phyloP scores from a whole-genome alignment of 257 asterid genomes.

The Solanum appendiculatum region DNA sequence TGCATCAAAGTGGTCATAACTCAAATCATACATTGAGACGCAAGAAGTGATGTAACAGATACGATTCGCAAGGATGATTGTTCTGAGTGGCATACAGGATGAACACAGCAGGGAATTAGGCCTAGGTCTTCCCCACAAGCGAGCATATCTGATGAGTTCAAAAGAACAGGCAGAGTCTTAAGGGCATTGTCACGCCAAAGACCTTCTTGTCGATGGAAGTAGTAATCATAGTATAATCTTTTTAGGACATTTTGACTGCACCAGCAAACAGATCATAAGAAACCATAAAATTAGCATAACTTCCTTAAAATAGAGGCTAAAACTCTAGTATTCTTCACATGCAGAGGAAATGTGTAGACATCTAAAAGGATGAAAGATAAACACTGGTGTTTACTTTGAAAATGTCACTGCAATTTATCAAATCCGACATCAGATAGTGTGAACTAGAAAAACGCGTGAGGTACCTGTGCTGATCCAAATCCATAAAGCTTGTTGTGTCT shows the following conservation, averaged over 20 bases:
- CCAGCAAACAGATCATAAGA: background rate
- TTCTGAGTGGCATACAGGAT: constrained; percentile 52
- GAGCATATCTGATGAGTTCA: constrained; percentile 96
- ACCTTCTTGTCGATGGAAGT: constrained; percentile 86
- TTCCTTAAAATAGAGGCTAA: background rate
- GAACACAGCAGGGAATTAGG: constrained; percentile 86
- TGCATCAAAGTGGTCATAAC: constrained; percentile 22
- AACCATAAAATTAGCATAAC: background rate
- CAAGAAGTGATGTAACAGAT: background rate
- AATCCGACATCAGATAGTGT: background rate
- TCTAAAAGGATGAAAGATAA: background rate
- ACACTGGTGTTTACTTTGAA: background rate
- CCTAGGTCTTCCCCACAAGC: constrained; percentile 99
- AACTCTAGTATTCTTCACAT: background rate
- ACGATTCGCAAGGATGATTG: background rate
- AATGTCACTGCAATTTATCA: background rate
- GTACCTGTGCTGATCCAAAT: constrained; percentile 72
- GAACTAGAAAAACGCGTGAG: background rate
- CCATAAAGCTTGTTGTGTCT: constrained; percentile 69
- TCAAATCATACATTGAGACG: background rate
- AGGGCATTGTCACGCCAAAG: constrained; percentile 91
- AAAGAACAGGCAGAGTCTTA: constrained; percentile 82
- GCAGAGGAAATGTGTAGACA: background rate
- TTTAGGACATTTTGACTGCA: constrained; percentile 76
- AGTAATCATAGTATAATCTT: constrained; percentile 80